Conservation (phyloP, 2,329 filamentous ascomycete genomes). For the Hypoxylon sp. region DNA sequence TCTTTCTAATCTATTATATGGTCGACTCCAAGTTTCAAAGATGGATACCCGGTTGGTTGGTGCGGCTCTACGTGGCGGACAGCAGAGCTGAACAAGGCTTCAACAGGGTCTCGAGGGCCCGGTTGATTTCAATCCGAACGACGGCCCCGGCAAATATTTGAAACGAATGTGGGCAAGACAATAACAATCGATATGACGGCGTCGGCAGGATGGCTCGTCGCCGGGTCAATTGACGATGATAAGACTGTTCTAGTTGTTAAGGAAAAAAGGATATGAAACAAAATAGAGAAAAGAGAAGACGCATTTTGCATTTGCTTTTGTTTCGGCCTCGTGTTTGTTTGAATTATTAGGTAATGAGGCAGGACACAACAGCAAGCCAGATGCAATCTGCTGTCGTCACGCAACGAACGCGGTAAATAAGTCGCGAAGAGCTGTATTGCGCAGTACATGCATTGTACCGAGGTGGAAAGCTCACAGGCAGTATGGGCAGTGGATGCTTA, state of each 20-base stretch:
- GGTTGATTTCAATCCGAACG: slow-evolving; percentile 7
- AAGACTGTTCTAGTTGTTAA: neutral
- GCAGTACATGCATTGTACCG: slow-evolving; percentile 15
- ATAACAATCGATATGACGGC: slow-evolving; percentile 21
- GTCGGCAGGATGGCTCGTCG: slow-evolving; percentile 1
- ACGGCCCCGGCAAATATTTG: slow-evolving; percentile 5
- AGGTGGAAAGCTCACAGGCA: neutral
- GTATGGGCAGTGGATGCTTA: neutral
- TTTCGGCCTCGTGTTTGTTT: slow-evolving; percentile 37
- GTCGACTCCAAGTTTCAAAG: neutral
- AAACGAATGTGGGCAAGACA: slow-evolving; percentile 33
- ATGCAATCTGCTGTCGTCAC: slow-evolving; percentile 32
- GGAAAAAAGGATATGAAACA: slow-evolving; percentile 9
- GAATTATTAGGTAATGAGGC: slow-evolving; percentile 41
- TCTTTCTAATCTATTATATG: neutral
- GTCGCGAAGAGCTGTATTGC: slow-evolving; percentile 21
- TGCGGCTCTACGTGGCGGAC: neutral
- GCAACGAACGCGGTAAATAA: slow-evolving; percentile 15
- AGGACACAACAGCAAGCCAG: slow-evolving; percentile 33
- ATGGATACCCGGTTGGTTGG: neutral
- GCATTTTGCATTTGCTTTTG: slow-evolving; percentile 20
- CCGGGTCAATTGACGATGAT: slow-evolving; percentile 15
- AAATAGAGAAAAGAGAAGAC: slow-evolving; percentile 8
- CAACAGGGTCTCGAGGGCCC: neutral
- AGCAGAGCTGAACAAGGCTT: neutral